Percentiles rank a stretch among this genome's conserved stretches.
These are phyloP conservation scores for Apiospora hydei DNA, from an alignment of 2,329 filamentous ascomycete genomes.

Conservation along the genomic window DNA sequence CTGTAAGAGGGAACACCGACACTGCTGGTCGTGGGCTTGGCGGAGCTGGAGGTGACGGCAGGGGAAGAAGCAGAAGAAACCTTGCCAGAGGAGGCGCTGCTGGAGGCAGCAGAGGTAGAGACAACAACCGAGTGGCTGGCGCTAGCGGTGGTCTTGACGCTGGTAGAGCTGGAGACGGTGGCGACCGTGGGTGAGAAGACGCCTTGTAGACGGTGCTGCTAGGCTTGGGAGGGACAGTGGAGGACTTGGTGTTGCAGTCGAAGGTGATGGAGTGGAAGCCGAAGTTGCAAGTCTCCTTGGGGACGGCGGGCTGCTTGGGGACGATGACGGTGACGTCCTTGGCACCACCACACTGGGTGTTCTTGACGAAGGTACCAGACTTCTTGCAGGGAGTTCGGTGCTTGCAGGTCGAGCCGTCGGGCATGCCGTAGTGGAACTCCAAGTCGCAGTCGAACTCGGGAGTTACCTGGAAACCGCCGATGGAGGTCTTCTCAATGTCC, in stretches of 20 bases:
- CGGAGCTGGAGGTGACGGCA: slow-evolving; percentile 29
- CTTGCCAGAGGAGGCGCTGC: slow-evolving; percentile 30
- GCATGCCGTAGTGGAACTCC: slow-evolving; percentile 88
- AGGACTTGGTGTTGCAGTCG: slow-evolving; percentile 64
- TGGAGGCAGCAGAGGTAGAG: slow-evolving; percentile 28
- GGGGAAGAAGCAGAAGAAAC: slow-evolving; percentile 27
- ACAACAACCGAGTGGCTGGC: slow-evolving; percentile 29
- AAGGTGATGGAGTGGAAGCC: slow-evolving; percentile 79
- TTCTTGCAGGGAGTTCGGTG: slow-evolving; percentile 73
- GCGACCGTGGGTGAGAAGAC: slow-evolving; percentile 30
- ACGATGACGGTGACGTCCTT: slow-evolving; percentile 78
- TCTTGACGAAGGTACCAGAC: slow-evolving; percentile 74
- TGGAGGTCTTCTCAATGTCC: slow-evolving; percentile 70
- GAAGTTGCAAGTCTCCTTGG: slow-evolving; percentile 70
- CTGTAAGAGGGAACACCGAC: slow-evolving; percentile 35
- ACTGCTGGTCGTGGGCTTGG: slow-evolving; percentile 27
- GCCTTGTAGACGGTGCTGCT: slow-evolving; percentile 32
- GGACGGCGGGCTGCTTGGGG: slow-evolving; percentile 63
- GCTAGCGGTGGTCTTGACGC: slow-evolving; percentile 27
- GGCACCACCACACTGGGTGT: slow-evolving; percentile 92
- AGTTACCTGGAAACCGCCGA: slow-evolving; percentile 75
- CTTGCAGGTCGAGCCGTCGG: slow-evolving; percentile 82
- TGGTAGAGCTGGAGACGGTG: slow-evolving; percentile 34
- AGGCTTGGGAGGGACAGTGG: slow-evolving; percentile 39
- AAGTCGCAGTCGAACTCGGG: slow-evolving; percentile 79